Percentiles rank a stretch among this genome's conserved stretches.
Evolutionary conservation across 2,329 filamentous ascomycete species (phyloP).

Genomic region (Talaromyces verruculosus): DNA sequence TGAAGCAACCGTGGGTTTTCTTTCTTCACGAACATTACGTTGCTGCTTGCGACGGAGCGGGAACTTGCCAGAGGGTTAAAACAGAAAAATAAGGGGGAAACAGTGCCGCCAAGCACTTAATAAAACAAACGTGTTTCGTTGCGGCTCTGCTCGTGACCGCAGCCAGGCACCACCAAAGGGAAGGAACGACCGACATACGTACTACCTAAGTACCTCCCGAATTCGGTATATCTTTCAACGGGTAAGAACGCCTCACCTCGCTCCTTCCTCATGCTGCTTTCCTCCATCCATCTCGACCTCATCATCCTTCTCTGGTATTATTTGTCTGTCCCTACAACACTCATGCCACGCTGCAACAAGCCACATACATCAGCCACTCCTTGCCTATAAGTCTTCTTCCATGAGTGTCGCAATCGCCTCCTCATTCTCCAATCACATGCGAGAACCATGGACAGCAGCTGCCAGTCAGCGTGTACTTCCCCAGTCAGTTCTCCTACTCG

Average conservation of each 20-base stretch:
- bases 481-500: background rate
- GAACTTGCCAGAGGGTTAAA: background rate
- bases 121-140: background rate
- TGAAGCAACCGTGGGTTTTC: background rate
- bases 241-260: background rate
- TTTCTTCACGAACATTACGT: slow-evolving; percentile 3
- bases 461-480: background rate
- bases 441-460: slow-evolving; percentile 9
- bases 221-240: background rate
- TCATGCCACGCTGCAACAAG: background rate
- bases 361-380: background rate
- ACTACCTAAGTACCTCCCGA: background rate
- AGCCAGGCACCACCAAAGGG: background rate
- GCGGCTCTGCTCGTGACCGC: slow-evolving; percentile 14
- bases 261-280: background rate
- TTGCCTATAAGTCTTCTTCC: background rate
- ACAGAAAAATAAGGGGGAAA: background rate
- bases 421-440: background rate
- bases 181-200: background rate
- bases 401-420: slow-evolving; percentile 1
- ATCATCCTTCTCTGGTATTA: background rate
- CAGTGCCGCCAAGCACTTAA: background rate
- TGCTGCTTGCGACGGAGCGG: slow-evolving; percentile 6
- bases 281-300: background rate
- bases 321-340: background rate